Base-by-base conservation (phyloP, 2,329 filamentous ascomycete species). In the Exophiala sp. region DNA sequence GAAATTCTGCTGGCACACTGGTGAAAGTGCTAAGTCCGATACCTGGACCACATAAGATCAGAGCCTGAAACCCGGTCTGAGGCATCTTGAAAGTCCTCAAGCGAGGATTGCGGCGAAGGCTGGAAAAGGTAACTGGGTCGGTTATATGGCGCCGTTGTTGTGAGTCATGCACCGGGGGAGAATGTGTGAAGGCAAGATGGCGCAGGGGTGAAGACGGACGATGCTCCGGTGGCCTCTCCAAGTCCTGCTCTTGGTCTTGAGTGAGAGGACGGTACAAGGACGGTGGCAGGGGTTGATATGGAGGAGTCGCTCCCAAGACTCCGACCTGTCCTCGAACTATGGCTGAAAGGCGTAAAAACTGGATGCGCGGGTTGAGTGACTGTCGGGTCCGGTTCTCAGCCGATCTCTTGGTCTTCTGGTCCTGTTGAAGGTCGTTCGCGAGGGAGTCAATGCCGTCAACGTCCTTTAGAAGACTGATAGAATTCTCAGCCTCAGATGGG, bases 21-120 rank as follows among this genome's bases (percentile, higher is more conserved):
- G 72, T 75, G 56, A 76, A 74, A 1, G 73, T 75, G 54, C 70
- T 73, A 21, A 76, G 62, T 3, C 71, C 73, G 18, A 73, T 68
- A 24, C 73, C 73, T 39, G 73, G 73, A 16, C 71, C 71, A 56
- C 72, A 71, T 14, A 74, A 63, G 39, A 76, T 71, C 18, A 76
- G 59, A 43, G 72, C 72, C 56, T 75, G 73, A 42, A 75, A 73
- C 56, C 73, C 71, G 52, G 60, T 58, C 29, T 62, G 57, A 18
- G 64, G 61, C 59, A 64, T 60, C 41, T 46, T 58, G 27, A 50
- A 18, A 57, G 46, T 21, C 24, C 46, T 41, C n/a, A n/a, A 43
- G 41, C 22, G 13, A 9, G 24, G 32, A 21, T 10, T 27, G 29
- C 38, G 27, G 6, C 29, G 38, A 13, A 38, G 29, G 16, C n/a